phyloP scores from a whole-genome alignment of 108 stramenopile species.

The Aurantiochytrium sp. region DNA sequence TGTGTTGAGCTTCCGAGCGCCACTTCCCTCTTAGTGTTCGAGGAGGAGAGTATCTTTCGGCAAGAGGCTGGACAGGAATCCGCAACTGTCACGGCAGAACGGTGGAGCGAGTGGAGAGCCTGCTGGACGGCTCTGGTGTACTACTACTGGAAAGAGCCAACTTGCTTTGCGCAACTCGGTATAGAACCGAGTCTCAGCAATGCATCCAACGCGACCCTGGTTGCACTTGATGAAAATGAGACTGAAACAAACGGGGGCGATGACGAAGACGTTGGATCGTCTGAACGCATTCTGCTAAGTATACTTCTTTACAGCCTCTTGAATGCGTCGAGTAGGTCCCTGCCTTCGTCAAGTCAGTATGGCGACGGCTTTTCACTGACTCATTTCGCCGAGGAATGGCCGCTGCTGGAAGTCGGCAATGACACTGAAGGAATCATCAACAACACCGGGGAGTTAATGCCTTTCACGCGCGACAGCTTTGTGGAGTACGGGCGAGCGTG shows the following conservation, averaged over 20 bases:
- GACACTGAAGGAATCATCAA: no score
- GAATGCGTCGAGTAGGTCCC: no score
- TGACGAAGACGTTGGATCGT: no score
- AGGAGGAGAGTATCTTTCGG: not conserved
- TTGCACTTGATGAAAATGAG: not conserved
- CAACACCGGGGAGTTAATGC: no score
- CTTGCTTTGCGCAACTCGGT: not conserved
- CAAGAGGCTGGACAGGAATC: not conserved
- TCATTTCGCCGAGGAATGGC: no score
- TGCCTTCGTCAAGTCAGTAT: no score
- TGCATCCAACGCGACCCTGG: not conserved
- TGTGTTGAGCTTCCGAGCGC: not conserved
- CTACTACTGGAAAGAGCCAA: not conserved
- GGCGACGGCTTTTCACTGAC: no score
- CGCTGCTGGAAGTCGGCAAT: no score
- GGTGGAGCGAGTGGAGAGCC: not conserved
- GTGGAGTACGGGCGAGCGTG: not conserved
- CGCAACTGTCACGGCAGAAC: not conserved
- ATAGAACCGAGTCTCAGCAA: not conserved
- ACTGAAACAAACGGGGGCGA: no score
- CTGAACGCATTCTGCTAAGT: no score
- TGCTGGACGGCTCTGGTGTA: not conserved
- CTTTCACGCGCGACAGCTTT: no score
- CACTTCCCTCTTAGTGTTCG: not conserved
- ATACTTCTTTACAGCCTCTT: no score